Evolutionary conservation across 2,329 filamentous ascomycete species (phyloP), one percentile per base, ranked within the genome.

Genomic region (Myriosclerotinia scirpicola): DNA sequence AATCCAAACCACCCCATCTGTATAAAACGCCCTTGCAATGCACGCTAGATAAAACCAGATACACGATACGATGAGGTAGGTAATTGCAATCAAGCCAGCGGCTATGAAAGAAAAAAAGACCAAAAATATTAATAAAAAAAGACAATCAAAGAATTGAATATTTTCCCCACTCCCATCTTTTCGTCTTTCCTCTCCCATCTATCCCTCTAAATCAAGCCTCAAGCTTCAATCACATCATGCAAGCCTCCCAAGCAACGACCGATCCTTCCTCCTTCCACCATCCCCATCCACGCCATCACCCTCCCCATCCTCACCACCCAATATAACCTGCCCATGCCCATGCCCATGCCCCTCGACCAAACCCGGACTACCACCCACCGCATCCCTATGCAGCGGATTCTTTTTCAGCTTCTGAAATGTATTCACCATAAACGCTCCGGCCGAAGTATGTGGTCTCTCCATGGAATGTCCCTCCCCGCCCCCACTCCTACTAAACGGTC

Each of bases 401-500:
- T 50, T 50, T 30, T 60, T 60, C 14, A 60, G 22, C 14, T n/a
- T 36, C 20, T 60, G 58, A 6, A 60, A 26, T 0, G 58, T 60
- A 7, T 26, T 60, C 15, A 17, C 58, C 58, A 60, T 60, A 11
- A 60, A 60, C 2, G 44, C 20, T 7, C 58, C 44, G 2, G 58
- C 58, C 1, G 58, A 60, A 50, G 58, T 50, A 17, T 60, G 58
- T 3, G 58, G 58, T 42, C 58, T 60, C 20, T 50, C 58, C 22
- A 60, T 50, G 5, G 44, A 60, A 50, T 67, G 67, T 11, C 63
- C 50, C 1, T 63, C 54, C 4, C 55, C 65, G 7, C 22, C 65
- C n/a, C 70, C 65, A 55, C 67, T 71, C 14, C 65, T 68, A 17
- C 58, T 65, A 34, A 60, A 60, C 4, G 58, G 58, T 22, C 44